Percentiles rank a stretch among this genome's conserved stretches.
Conservation (phyloP, 75 land plant genomes). For the Cunninghamia lanceolata region DNA sequence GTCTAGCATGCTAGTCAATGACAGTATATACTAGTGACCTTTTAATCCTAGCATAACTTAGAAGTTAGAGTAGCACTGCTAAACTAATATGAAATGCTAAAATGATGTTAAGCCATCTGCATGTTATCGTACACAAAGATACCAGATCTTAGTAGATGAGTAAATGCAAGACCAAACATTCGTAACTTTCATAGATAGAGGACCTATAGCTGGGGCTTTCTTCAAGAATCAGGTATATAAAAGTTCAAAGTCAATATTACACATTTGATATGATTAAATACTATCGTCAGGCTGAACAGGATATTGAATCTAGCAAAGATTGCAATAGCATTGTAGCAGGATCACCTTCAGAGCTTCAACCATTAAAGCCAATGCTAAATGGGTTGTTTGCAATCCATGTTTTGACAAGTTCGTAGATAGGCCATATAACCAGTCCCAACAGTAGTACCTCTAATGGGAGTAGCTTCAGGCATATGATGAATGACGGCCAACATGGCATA, state of each 20-base stretch:
- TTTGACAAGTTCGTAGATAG: no score
- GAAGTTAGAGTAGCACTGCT: background rate
- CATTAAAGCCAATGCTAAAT: no score
- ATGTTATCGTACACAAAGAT: background rate
- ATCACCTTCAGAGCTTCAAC: no score
- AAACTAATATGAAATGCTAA: background rate
- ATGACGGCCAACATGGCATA: no score
- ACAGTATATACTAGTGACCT: background rate
- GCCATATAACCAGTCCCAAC: no score
- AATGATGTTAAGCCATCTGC: background rate
- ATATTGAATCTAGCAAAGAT: background rate
- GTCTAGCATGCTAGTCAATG: background rate
- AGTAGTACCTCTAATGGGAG: no score
- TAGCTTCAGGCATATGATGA: no score
- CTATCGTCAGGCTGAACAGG: background rate
- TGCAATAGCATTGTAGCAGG: no score
- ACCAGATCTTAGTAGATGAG: background rate
- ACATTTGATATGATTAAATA: background rate
- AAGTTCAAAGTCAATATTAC: background rate
- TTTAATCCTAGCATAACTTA: background rate
- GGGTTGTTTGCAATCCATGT: no score
- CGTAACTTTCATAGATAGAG: no score
- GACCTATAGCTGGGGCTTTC: background rate
- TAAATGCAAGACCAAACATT: background rate
- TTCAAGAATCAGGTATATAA: background rate